phyloP scores from a whole-genome alignment of 352 stramenopile genomes.

The Albugo candida region DNA sequence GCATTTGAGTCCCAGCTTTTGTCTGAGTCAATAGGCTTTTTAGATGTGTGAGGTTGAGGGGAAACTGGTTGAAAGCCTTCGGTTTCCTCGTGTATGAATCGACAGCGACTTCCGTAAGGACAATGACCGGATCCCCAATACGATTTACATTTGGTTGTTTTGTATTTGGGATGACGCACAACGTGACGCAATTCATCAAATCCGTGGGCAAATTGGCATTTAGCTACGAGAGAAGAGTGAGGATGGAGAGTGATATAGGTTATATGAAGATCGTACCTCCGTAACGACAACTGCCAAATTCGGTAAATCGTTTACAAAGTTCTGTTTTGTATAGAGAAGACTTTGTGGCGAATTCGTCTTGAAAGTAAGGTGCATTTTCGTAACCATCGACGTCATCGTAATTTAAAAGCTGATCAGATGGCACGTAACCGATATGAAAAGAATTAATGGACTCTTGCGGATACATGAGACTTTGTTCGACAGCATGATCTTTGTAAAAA shows the following conservation, averaged over 20 bases:
- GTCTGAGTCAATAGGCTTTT: too few relatives aligned
- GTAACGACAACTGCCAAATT: conserved; percentile 76
- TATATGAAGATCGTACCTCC: conserved; percentile 9
- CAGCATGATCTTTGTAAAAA: too few relatives aligned
- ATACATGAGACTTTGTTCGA: too few relatives aligned
- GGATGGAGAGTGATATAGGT: too few relatives aligned
- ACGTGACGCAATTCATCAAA: conserved; percentile 62
- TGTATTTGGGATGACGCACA: conserved; percentile 80
- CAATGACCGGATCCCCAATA: conserved; percentile 78
- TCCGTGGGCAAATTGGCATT: conserved; percentile 76
- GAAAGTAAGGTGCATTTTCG: too few relatives aligned
- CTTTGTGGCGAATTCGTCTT: conserved; percentile 18
- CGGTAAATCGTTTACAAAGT: conserved; percentile 71
- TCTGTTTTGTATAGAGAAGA: conserved; percentile 79
- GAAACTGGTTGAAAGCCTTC: conserved; percentile 10
- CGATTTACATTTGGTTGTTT: conserved; percentile 84
- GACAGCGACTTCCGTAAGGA: conserved; percentile 67
- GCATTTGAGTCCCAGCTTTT: too few relatives aligned
- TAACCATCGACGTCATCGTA: too few relatives aligned
- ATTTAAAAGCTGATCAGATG: too few relatives aligned
- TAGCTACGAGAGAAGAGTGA: conserved; percentile 12
- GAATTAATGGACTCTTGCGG: too few relatives aligned
- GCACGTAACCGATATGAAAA: too few relatives aligned
- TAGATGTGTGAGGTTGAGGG: too few relatives aligned
- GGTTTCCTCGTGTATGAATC: conserved; percentile 75